Base-by-base conservation (phyloP, 1,284 basidiomycete species). In the Malassezia pachydermatis region DNA sequence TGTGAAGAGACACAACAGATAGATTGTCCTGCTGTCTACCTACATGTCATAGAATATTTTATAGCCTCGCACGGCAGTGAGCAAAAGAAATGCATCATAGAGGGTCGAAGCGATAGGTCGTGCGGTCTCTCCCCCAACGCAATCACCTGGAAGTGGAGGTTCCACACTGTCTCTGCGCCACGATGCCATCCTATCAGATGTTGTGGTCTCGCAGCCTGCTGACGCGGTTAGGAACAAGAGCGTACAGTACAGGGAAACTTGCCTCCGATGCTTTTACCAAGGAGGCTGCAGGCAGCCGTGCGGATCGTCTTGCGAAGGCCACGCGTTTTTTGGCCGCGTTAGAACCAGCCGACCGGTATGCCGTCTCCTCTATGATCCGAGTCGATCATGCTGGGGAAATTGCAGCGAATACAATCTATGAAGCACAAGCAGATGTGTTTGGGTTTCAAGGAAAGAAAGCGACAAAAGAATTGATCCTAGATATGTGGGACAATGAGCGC, bases 401-500 rank as follows among this genome's bases (percentile, higher is more conserved):
- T 20, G 68, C 68, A 0, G 68, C 68, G 5, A 71, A 71, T 43
- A 70, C 68, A 1, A 71, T 71, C 51, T 71, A 71, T 46, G 58
- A 63, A 40, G 68, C 65, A 5, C 68, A 71, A 40, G 67, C 68
- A 0, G 57, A 64, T 41, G 59, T 71, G 10, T 71, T 71, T 43
- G 57, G 59, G 1, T 58, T 51, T 8, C 48, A 56, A 2, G 62
- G 63, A 14, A 60, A 71, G 24, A 27, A 34, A 14, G 35, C 50
- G 30, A 61, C 59, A 17, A 58, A 58, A 39, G 56, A 60, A 19
- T 42, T 71, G n/a, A 54, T 56, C n/a, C 45, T 53, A 9, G 82
- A 85, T 56, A 96, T 96, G 90, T 95, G 88, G 88, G 81, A 87
- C 40, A 88, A 88, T 67, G 90, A 96, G 74, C 86, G 86, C 74